phyloP scores from a whole-genome alignment of 257 asterid genomes.

The Forsythia suspensa region DNA sequence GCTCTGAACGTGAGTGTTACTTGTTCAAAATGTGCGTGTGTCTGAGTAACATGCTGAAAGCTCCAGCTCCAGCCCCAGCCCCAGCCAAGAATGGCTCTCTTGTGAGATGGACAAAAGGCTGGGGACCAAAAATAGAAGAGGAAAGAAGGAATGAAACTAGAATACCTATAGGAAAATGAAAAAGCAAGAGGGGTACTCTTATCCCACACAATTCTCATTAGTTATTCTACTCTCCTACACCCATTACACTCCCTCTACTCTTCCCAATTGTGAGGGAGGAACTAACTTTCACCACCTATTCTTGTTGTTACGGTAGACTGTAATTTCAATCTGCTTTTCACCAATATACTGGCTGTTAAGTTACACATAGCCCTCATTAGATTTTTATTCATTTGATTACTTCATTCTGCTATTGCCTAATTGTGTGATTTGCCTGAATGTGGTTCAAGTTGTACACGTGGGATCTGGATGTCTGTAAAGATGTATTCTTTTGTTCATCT shows the following conservation, averaged over 20 bases:
- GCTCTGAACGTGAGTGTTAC: slow-evolving; percentile 40
- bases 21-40: slow-evolving; percentile 27
- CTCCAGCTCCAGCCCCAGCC: slow-evolving; percentile 36
- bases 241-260: slow-evolving; percentile 22
- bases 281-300: slow-evolving; percentile 17
- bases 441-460: slow-evolving; percentile 31
- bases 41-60: slow-evolving; percentile 32
- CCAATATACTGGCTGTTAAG: neutral
- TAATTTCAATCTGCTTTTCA: slow-evolving; percentile 23
- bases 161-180: slow-evolving; percentile 18
- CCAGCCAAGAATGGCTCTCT: slow-evolving; percentile 61
- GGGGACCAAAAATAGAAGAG: slow-evolving; percentile 46
- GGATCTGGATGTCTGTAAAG: slow-evolving; percentile 46
- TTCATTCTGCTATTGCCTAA: slow-evolving; percentile 6
- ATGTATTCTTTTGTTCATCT: slow-evolving; percentile 31
- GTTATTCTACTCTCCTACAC: slow-evolving; percentile 27
- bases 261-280: slow-evolving; percentile 26
- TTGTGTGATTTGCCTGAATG: slow-evolving; percentile 41
- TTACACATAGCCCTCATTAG: neutral
- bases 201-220: slow-evolving; percentile 33
- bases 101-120: slow-evolving; percentile 64
- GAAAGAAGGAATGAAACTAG: slow-evolving; percentile 35
- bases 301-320: slow-evolving; percentile 17
- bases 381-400: slow-evolving; percentile 3
- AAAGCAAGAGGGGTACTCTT: slow-evolving; percentile 33